Base-by-base conservation (phyloP, 2,329 filamentous ascomycete genomes). In the Xylaria arbuscula region DNA sequence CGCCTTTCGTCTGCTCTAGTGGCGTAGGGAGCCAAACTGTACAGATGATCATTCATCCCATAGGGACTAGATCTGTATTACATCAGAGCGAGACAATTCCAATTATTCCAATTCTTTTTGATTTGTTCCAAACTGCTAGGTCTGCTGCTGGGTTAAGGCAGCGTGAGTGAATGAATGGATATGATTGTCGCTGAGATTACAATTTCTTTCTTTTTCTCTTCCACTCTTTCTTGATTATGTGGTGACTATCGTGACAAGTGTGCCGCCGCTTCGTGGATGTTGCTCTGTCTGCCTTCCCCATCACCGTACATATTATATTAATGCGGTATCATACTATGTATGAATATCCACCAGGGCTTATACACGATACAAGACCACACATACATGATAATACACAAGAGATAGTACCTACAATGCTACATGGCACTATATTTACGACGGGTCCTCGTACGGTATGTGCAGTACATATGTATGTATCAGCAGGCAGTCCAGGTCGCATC, bases 91-190 rank as follows among this genome's bases (percentile, higher is more conserved):
- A 53, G 38, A 42, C 55, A 68, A 68, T 68, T 68, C 66, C 62
- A 68, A 51, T 68, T 65, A 68, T 68, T 68, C 45, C 50, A 68
- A 66, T 68, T 65, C 40, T 57, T 48, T 40, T 50, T 22, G 34
- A 59, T 55, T 19, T 54, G 5, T 17, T 58, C 38, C 47, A n/a
- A 42, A 61, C 28, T 28, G 7, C 17, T 17, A 47, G 40, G n/a
- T 45, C 38, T 17, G 17, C 15, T 45, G 40, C 28, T 5, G 28
- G 28, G 28, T 28, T 28, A 28, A 5, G 28, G 28, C 28, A 28
- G 28, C 28, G 28, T 28, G 28, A 28, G 28, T 28, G 28, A 28
- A 28, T 28, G 28, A 38, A 9, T 19, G 45, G 7, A 17, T n/a
- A 22, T 19, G 15, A n/a, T n/a, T 54, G 28, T 2, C 28, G 28